A percentile compares a stretch with the other conserved stretches of the same genome.
These are phyloP conservation scores for Colletotrichum sp. DNA, from an alignment of 2,329 filamentous ascomycete genomes.

Conservation along the genomic window DNA sequence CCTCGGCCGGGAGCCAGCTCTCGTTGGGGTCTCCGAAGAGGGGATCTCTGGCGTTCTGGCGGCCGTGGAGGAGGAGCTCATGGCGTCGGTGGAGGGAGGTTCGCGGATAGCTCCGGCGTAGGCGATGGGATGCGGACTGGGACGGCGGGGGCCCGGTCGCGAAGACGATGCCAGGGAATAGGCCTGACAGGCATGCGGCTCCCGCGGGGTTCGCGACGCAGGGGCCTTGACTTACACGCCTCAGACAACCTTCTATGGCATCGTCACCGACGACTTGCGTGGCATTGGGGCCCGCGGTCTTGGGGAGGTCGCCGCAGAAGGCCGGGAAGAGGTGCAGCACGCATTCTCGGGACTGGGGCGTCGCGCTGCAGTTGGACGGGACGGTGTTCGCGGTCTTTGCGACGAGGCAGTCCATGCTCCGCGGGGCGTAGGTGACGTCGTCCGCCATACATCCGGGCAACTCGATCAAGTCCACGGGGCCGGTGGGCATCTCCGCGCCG, in stretches of 20 bases:
- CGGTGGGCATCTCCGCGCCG: neutral
- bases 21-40: neutral
- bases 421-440: neutral
- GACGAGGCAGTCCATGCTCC: neutral
- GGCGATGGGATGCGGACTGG: neutral
- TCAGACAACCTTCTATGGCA: neutral
- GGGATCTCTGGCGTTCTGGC: neutral
- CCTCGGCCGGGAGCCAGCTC: neutral
- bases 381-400: neutral
- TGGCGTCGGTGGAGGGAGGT: neutral
- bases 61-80: neutral
- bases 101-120: neutral
- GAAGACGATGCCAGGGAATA: neutral
- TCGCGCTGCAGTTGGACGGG: neutral
- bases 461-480: neutral
- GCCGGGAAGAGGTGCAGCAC: neutral
- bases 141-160: neutral
- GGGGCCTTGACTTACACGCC: neutral
- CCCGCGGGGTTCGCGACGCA: neutral
- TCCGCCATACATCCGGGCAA: neutral
- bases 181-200: neutral
- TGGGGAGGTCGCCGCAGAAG: neutral
- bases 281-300: neutral
- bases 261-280: neutral
- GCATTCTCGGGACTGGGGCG: neutral